Evolutionary conservation across 768 basidiomycete species (phyloP).

Genomic region (Rhodosporidiobolus odoratus): DNA sequence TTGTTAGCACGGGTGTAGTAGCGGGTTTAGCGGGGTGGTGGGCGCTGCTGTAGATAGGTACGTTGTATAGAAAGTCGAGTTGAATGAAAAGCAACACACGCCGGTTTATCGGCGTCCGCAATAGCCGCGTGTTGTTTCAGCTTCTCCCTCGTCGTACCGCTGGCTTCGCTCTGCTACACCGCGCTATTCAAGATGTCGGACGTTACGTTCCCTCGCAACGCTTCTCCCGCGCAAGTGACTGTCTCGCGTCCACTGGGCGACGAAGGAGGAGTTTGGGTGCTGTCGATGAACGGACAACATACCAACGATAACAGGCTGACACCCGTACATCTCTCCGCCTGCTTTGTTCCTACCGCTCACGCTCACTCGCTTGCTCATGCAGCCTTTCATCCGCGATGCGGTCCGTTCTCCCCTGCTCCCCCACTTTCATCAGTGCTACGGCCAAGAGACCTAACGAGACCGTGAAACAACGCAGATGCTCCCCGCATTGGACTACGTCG

Average conservation of each 20-base stretch:
- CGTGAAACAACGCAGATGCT: slow-evolving; percentile 10
- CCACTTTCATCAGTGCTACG: not conserved
- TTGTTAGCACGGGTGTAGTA: slow-evolving; percentile 49
- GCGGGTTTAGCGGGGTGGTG: slow-evolving; percentile 46
- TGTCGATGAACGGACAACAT: slow-evolving; percentile 16
- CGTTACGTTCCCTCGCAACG: slow-evolving; percentile 1
- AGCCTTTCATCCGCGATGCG: slow-evolving; percentile 28
- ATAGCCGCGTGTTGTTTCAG: not conserved
- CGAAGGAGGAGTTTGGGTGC: not conserved
- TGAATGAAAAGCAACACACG: not conserved
- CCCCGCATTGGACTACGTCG: slow-evolving; percentile 33
- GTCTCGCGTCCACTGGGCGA: not conserved
- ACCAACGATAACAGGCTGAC: slow-evolving; percentile 27
- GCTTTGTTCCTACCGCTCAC: not conserved
- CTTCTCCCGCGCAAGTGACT: not conserved
- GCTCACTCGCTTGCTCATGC: not conserved
- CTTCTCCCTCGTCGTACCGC: too few relatives aligned
- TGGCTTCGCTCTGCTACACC: not conserved
- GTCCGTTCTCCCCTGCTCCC: not conserved
- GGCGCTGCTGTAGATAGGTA: not conserved
- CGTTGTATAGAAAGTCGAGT: not conserved
- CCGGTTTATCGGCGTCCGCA: not conserved
- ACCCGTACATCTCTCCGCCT: not conserved
- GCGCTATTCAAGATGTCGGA: not conserved
- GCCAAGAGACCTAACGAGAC: not conserved